Conservation (phyloP, 768 basidiomycete species). For the Crucibulum laeve region DNA sequence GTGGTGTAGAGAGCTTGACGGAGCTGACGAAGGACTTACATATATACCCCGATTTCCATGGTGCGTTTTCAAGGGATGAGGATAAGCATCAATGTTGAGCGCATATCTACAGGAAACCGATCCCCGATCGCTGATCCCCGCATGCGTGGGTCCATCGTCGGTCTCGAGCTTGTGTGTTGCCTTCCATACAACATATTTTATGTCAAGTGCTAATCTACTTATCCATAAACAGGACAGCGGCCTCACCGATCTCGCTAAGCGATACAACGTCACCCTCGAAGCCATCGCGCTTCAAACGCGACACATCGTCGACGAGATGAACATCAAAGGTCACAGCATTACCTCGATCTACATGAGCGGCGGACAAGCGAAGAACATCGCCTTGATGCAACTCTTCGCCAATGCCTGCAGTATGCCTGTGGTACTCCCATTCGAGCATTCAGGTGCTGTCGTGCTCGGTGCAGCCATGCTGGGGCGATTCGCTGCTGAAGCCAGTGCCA, state of each 20-base stretch:
- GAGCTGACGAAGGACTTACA: conserved; percentile 90
- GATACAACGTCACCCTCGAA: conserved; percentile 89
- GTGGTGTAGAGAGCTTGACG: conserved; percentile 56
- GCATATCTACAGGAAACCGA: conserved; percentile 67
- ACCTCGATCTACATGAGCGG: conserved; percentile 88
- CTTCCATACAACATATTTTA: background rate
- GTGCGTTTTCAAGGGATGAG: too few species aligned
- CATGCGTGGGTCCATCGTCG: conserved; percentile 90
- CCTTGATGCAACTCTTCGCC: conserved; percentile 87
- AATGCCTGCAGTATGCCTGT: conserved; percentile 80
- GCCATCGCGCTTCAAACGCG: conserved; percentile 92
- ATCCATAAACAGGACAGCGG: conserved; percentile 51
- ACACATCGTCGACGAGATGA: conserved; percentile 91
- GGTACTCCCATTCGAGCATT: conserved; percentile 71
- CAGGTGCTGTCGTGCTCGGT: conserved; percentile 85
- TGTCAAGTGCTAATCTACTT: background rate
- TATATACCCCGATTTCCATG: conserved; percentile 94
- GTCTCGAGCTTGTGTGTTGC: conserved; percentile 66
- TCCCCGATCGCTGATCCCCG: conserved; percentile 94
- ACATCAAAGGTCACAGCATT: conserved; percentile 77
- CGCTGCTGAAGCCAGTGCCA: conserved; percentile 54
- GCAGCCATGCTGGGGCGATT: conserved; percentile 92
- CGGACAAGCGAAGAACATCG: conserved; percentile 86
- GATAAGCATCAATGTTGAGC: background rate
- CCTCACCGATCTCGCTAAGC: conserved; percentile 79